Evolutionary conservation across 305 asterid genomes (phyloP).

Genomic region (Lippia alba): DNA sequence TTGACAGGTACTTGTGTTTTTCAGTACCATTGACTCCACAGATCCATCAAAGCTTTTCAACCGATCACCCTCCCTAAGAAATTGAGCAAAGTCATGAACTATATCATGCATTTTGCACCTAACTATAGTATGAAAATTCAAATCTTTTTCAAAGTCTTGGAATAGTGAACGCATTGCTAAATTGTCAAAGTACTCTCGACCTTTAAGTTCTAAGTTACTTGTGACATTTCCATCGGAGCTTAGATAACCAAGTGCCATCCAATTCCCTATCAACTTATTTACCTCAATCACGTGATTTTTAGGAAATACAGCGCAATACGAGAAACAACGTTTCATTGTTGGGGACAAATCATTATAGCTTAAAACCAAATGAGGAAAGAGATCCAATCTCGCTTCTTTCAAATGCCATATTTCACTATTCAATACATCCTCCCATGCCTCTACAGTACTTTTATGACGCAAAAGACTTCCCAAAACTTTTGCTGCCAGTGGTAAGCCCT

Average conservation of each 20-base stretch:
- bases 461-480: no score
- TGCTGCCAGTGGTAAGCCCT: no score
- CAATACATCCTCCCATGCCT: no score
- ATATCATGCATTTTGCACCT: not conserved
- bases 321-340: not conserved
- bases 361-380: no score
- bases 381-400: no score
- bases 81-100: not conserved
- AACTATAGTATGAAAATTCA: no score
- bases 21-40: no score
- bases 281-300: not conserved
- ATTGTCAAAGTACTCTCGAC: not conserved
- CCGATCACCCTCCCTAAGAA: not conserved
- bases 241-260: not conserved
- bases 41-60: not conserved
- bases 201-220: not conserved
- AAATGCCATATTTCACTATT: no score
- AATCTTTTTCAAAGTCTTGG: no score
- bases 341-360: not conserved
- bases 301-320: not conserved
- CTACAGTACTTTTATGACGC: no score
- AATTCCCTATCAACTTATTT: not conserved
- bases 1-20: not conserved
- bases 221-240: not conserved
- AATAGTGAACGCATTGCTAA: slow-evolving; percentile 18